Evolutionary conservation across 371 early-diverging fungal genomes (phyloP).

Genomic region (Catenaria anguillulae): DNA sequence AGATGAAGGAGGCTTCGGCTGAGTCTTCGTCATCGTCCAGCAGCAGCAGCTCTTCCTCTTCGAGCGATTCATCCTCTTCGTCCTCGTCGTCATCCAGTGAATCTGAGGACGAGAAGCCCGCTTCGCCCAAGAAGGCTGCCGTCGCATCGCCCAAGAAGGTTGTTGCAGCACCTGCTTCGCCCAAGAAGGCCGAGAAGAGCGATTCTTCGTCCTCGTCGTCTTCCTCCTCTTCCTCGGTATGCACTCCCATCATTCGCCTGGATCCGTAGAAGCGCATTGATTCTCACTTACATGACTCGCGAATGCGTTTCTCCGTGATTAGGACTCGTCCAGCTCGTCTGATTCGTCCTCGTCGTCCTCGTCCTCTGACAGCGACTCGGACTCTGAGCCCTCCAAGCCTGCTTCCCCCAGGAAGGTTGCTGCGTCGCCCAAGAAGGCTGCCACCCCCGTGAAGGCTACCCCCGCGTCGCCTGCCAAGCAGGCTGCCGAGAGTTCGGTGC

Average conservation of each 20-base stretch:
- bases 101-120: neutral
- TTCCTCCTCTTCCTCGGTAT: neutral
- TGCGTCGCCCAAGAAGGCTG: neutral
- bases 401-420: neutral
- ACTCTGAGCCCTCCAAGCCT: too few relatives aligned
- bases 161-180: too few relatives aligned
- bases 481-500: neutral
- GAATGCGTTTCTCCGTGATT: too few relatives aligned
- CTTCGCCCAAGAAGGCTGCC: neutral
- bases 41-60: neutral
- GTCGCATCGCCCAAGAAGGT: too few relatives aligned
- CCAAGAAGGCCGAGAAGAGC: too few relatives aligned
- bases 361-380: neutral
- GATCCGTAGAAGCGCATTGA: too few relatives aligned
- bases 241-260: too few relatives aligned
- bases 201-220: too few relatives aligned
- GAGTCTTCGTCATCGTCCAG: neutral
- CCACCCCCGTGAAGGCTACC: neutral
- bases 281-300: too few relatives aligned
- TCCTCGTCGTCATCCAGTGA: neutral
- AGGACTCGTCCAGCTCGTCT: neutral
- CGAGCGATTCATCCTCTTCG: neutral
- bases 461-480: neutral
- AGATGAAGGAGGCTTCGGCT: neutral
- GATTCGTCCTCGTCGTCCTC: slow-evolving; percentile 1